phyloP scores from a whole-genome alignment of 2,329 filamentous ascomycete genomes.

The Exophiala oligosperma region DNA sequence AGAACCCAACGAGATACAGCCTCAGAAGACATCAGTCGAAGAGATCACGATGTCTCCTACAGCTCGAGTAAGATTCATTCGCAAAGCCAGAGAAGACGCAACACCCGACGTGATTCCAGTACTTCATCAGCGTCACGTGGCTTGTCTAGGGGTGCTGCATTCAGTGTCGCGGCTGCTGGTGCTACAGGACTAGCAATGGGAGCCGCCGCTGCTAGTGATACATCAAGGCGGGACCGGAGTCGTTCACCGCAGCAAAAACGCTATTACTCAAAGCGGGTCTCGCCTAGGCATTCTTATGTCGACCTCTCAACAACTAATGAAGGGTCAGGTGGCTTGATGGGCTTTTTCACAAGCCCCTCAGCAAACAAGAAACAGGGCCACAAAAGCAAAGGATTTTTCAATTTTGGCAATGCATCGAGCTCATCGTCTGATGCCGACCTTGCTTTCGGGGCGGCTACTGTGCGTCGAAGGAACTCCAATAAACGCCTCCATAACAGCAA shows the following conservation, averaged over 20 bases:
- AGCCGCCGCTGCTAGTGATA: slow-evolving; percentile 26
- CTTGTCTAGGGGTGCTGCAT: slow-evolving; percentile 33
- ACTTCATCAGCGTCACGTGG: slow-evolving; percentile 21
- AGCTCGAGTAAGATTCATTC: slow-evolving; percentile 10
- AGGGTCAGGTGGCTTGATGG: slow-evolving; percentile 56
- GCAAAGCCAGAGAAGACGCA: neutral
- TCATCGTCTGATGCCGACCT: slow-evolving; percentile 69
- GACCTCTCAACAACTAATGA: slow-evolving; percentile 63
- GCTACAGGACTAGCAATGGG: slow-evolving; percentile 42
- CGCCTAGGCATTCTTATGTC: slow-evolving; percentile 62
- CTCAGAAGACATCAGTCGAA: slow-evolving; percentile 37
- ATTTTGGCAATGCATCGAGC: slow-evolving; percentile 63
- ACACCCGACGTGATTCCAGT: slow-evolving; percentile 16
- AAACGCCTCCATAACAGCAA: slow-evolving; percentile 27
- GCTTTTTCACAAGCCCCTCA: slow-evolving; percentile 64
- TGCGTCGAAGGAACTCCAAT: slow-evolving; percentile 36
- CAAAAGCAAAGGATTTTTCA: slow-evolving; percentile 51
- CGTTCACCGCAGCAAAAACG: slow-evolving; percentile 36
- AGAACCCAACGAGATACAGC: slow-evolving; percentile 44
- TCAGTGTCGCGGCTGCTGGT: slow-evolving; percentile 35
- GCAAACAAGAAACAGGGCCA: slow-evolving; percentile 50
- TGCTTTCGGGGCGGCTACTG: slow-evolving; percentile 63
- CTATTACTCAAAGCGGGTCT: slow-evolving; percentile 39
- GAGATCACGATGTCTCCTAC: slow-evolving; percentile 32
- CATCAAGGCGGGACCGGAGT: slow-evolving; percentile 35